Conservation (phyloP, 2,329 filamentous ascomycete genomes). For the Penicillium brasilianum region DNA sequence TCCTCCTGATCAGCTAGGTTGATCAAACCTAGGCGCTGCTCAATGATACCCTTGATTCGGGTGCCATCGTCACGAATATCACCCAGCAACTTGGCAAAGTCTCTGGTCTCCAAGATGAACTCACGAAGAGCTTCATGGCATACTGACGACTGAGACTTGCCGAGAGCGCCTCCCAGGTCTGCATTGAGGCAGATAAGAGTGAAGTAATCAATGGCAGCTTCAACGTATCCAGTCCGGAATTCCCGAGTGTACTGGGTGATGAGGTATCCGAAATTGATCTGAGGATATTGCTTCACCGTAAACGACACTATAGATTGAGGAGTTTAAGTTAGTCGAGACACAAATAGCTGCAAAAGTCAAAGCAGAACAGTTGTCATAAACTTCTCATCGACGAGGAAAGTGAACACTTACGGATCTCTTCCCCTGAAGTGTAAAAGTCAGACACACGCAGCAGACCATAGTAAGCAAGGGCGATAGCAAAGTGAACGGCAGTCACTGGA, state of each 20-base stretch:
- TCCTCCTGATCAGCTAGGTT: constrained; percentile 78
- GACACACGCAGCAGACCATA: constrained; percentile 89
- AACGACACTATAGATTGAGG: constrained; percentile 54
- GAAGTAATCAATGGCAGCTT: constrained; percentile 91
- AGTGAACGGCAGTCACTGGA: constrained; percentile 92
- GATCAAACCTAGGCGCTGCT: constrained; percentile 81
- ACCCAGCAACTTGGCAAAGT: constrained; percentile 91
- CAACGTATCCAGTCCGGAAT: constrained; percentile 88
- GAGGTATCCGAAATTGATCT: constrained; percentile 93
- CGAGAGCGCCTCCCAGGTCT: constrained; percentile 75
- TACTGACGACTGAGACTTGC: constrained; percentile 75
- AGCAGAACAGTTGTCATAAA: not conserved
- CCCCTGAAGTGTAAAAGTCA: constrained; percentile 74
- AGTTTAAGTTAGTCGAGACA: not conserved
- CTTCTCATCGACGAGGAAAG: not conserved
- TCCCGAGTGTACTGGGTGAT: constrained; percentile 94
- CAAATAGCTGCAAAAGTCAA: not conserved
- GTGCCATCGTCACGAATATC: constrained; percentile 87
- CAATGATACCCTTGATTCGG: constrained; percentile 83
- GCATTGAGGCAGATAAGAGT: constrained; percentile 88
- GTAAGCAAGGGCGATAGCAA: constrained; percentile 84
- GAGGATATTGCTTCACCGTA: constrained; percentile 62
- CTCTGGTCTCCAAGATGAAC: constrained; percentile 92
- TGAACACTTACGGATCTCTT: constrained; percentile 63
- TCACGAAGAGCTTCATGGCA: constrained; percentile 94